These are phyloP conservation scores for Mollisia scopiformis DNA, from an alignment of 2,329 filamentous ascomycete genomes.

Conservation along the genomic window DNA sequence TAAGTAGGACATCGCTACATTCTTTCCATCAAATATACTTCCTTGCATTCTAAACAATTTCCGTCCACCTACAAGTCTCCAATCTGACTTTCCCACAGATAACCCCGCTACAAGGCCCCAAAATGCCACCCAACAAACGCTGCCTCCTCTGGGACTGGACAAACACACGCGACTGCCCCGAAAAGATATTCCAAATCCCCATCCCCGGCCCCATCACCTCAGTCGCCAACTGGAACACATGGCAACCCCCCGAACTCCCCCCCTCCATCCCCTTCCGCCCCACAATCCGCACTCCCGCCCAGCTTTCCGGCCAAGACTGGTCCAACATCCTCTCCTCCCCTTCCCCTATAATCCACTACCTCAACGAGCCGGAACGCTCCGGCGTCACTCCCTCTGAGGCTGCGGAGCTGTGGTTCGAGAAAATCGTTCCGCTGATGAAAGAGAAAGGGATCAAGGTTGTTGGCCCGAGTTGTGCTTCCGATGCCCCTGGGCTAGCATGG, in stretches of 20 bases:
- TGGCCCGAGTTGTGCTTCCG: conserved; percentile 41
- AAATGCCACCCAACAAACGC: conserved; percentile 12
- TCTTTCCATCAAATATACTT: too few relatives aligned
- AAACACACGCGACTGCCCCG: conserved; percentile 7
- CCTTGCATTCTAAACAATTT: too few relatives aligned
- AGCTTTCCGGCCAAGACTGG: conserved; percentile 11
- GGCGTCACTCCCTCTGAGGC: conserved; percentile 39
- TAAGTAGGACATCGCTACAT: too few relatives aligned
- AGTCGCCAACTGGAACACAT: conserved; percentile 16
- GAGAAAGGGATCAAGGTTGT: conserved; percentile 40
- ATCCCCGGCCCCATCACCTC: conserved; percentile 9
- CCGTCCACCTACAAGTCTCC: too few relatives aligned
- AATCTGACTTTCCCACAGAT: not conserved
- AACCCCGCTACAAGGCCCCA: not conserved
- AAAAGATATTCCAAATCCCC: conserved; percentile 6
- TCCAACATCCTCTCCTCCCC: conserved; percentile 20
- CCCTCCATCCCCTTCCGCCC: conserved; percentile 5
- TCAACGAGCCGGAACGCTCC: conserved; percentile 47
- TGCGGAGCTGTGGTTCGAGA: conserved; percentile 39
- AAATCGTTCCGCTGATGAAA: conserved; percentile 39
- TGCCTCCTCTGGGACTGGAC: conserved; percentile 19
- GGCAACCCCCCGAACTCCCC: conserved; percentile 7
- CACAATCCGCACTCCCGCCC: not conserved
- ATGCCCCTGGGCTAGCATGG: conserved; percentile 42
- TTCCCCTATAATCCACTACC: conserved; percentile 41